Conservation (phyloP, 2,329 filamentous ascomycete genomes). For the Escovopsis sp. region DNA sequence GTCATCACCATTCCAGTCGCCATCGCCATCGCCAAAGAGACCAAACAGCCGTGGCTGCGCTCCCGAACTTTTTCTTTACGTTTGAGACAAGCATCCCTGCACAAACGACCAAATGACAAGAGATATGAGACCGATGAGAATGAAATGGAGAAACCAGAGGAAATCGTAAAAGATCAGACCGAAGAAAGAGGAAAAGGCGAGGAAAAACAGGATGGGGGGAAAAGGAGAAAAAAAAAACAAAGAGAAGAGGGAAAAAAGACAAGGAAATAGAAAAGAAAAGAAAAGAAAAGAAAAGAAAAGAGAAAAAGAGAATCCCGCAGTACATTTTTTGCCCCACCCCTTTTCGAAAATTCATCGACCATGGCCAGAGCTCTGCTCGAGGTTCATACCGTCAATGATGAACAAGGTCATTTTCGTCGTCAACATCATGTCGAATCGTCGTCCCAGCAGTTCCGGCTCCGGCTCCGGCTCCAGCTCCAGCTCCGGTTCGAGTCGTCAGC, state of each 20-base stretch:
- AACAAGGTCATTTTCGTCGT: slow-evolving; percentile 5
- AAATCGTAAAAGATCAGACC: slow-evolving; percentile 3
- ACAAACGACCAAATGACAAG: slow-evolving; percentile 3
- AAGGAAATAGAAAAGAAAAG: slow-evolving; percentile 1
- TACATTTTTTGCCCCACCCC: slow-evolving; percentile 5
- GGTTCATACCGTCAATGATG: slow-evolving; percentile 1
- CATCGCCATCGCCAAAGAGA: too few species aligned
- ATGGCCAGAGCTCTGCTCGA: background rate
- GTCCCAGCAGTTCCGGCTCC: background rate
- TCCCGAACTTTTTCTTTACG: slow-evolving; percentile 1
- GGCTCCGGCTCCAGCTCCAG: too few species aligned
- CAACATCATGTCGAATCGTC: slow-evolving; percentile 6
- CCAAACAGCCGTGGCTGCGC: background rate
- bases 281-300: slow-evolving; percentile 7
- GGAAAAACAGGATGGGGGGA: background rate
- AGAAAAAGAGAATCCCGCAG: slow-evolving; percentile 13
- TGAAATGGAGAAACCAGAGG: background rate
- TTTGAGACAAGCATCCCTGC: slow-evolving; percentile 3
- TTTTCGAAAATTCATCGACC: slow-evolving; percentile 3
- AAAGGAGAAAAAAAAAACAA: background rate
- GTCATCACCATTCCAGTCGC: too few species aligned
- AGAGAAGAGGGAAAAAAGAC: background rate
- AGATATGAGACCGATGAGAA: background rate
- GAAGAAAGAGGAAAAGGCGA: slow-evolving; percentile 6
- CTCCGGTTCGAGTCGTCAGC: too few species aligned